Percentiles rank a stretch among this genome's conserved stretches.
phyloP scores from a whole-genome alignment of 805 yeast species.

The Pachysolen tannophilus region DNA sequence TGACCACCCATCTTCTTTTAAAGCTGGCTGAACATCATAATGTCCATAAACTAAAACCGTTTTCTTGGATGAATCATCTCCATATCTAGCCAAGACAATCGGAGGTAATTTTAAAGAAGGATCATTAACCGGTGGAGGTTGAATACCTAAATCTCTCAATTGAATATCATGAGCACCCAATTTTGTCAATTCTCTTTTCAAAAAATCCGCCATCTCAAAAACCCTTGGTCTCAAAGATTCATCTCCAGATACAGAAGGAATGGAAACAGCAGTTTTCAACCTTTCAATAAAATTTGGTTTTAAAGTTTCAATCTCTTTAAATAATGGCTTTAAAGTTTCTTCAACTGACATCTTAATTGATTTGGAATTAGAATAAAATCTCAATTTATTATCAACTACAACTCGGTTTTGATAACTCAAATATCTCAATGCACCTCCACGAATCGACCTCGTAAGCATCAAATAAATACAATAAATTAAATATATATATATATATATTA shows the following conservation, averaged over 20 bases:
- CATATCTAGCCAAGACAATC: slow-evolving; percentile 83
- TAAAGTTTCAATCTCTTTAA: slow-evolving; percentile 62
- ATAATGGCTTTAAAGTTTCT: slow-evolving; percentile 25
- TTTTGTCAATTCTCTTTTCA: slow-evolving; percentile 55
- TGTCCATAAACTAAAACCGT: slow-evolving; percentile 93
- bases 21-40: slow-evolving; percentile 98
- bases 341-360: slow-evolving; percentile 19
- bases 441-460: too few species aligned
- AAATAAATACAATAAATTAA: too few species aligned
- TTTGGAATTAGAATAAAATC: too few species aligned
- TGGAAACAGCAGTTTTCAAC: slow-evolving; percentile 78
- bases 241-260: slow-evolving; percentile 92
- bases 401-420: too few species aligned
- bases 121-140: slow-evolving; percentile 83
- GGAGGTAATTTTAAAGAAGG: slow-evolving; percentile 78
- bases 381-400: too few species aligned
- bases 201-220: slow-evolving; percentile 80
- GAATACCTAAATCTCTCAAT: slow-evolving; percentile 75
- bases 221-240: slow-evolving; percentile 84
- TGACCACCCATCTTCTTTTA: slow-evolving; percentile 87
- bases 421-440: too few species aligned
- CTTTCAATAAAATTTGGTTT: slow-evolving; percentile 69
- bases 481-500: too few species aligned
- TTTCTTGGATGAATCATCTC: slow-evolving; percentile 74
- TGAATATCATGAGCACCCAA: slow-evolving; percentile 82